Conservation (phyloP, 106 monocot genomes). For the Apostasia shenzhenica region DNA sequence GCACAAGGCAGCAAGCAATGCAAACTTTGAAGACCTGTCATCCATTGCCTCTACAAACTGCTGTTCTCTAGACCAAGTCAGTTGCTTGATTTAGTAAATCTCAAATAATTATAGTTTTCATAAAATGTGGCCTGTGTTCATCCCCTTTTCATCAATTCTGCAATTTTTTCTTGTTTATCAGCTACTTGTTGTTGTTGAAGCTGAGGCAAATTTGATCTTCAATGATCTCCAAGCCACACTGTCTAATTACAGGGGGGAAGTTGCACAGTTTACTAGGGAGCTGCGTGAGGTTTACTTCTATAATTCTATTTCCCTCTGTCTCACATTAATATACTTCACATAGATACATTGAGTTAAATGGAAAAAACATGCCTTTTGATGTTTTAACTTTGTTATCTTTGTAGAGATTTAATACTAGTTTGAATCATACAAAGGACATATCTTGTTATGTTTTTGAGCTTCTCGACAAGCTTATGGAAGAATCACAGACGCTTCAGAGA, state of each 20-base stretch:
- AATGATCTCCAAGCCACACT: slow-evolving; percentile 50
- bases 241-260: slow-evolving; percentile 51
- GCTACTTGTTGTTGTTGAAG: slow-evolving; percentile 57
- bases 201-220: slow-evolving; percentile 50
- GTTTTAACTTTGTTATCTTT: not conserved
- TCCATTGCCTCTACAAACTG: slow-evolving; percentile 24
- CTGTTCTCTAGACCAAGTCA: slow-evolving; percentile 55
- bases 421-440: slow-evolving; percentile 45
- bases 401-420: slow-evolving; percentile 52
- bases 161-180: slow-evolving; percentile 16
- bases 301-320: not conserved
- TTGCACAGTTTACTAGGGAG: slow-evolving; percentile 58
- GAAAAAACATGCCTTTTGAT: not conserved
- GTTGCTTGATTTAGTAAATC: not conserved
- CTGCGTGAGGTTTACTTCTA: slow-evolving; percentile 54
- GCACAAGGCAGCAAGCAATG: slow-evolving; percentile 63
- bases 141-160: not conserved
- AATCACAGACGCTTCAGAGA: slow-evolving; percentile 34
- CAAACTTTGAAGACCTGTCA: slow-evolving; percentile 66
- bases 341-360: not conserved
- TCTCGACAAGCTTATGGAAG: slow-evolving; percentile 42
- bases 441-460: slow-evolving; percentile 49
- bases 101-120: not conserved
- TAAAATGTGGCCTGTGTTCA: not conserved
- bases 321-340: not conserved